Conservation (phyloP, 306 rosid genomes). For the Dalbergia cultrata region DNA sequence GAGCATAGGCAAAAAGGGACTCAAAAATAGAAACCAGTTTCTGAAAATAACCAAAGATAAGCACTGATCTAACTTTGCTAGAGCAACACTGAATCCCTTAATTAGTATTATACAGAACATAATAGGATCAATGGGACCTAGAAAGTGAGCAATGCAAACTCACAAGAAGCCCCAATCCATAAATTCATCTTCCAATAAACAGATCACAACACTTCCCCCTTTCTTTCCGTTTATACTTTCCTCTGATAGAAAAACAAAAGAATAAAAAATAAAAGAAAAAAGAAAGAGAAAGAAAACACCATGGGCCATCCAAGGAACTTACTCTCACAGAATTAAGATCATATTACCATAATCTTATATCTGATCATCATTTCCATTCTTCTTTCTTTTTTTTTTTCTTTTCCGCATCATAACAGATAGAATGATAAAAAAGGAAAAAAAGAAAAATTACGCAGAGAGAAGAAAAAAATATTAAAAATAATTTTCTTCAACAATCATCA, state of each 20-base stretch:
- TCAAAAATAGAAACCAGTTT: not conserved
- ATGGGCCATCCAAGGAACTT: constrained; percentile 23
- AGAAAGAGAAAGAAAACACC: not conserved
- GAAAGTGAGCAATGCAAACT: constrained; percentile 17
- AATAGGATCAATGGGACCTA: not conserved
- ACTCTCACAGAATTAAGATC: constrained; percentile 60
- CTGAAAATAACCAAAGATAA: not conserved
- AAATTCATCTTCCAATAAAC: constrained; percentile 26
- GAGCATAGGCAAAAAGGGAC: not conserved
- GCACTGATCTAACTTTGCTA: constrained; percentile 14
- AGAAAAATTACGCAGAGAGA: constrained; percentile 38
- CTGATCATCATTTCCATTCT: constrained; percentile 46
- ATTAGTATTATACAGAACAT: constrained; percentile 13
- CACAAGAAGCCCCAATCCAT: constrained; percentile 42
- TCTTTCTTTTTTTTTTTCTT: constrained; percentile 1
- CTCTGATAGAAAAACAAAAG: not conserved
- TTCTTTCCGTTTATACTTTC: not conserved
- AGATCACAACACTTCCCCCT: constrained; percentile 4
- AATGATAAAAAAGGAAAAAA: constrained; percentile 25
- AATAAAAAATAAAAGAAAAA: not conserved
- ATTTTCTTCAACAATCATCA: constrained; percentile 26
- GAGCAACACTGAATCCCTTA: constrained; percentile 36
- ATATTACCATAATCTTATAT: constrained; percentile 60
- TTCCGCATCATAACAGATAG: constrained; percentile 33
- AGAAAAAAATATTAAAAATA: constrained; percentile 44